Percentiles rank a stretch among this genome's conserved stretches.
phyloP scores from a whole-genome alignment of 1,139 yeast species.

The Lodderomyces margitis region DNA sequence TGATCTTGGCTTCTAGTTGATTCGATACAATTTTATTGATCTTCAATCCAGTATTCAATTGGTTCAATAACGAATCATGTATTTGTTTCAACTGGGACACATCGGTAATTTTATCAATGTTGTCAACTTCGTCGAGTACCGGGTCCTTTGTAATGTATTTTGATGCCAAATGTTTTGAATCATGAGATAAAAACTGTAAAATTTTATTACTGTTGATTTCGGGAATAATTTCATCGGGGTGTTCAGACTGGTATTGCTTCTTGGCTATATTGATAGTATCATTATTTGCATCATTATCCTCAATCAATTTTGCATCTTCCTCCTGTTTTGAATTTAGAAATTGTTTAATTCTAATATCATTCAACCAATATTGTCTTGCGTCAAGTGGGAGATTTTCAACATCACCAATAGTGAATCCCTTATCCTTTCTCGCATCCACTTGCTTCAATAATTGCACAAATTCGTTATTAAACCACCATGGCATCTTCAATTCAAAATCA shows the following conservation, averaged over 20 bases:
- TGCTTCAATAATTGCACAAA: constrained; percentile 27
- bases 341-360: constrained; percentile 30
- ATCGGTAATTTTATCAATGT: constrained; percentile 18
- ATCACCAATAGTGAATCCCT: background rate
- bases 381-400: constrained; percentile 31
- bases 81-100: constrained; percentile 20
- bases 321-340: constrained; percentile 15
- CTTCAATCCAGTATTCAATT: constrained; percentile 45
- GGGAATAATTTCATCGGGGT: constrained; percentile 7
- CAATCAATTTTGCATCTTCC: constrained; percentile 13
- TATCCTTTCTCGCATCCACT: constrained; percentile 10
- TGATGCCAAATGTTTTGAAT: constrained; percentile 8
- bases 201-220: constrained; percentile 10
- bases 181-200: constrained; percentile 10
- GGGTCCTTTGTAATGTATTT: constrained; percentile 17
- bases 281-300: constrained; percentile 13
- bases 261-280: constrained; percentile 11
- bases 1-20: constrained; percentile 36
- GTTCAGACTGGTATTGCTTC: constrained; percentile 14
- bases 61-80: constrained; percentile 19
- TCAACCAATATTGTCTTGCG: constrained; percentile 35
- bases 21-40: constrained; percentile 45
- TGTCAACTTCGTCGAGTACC: constrained; percentile 15
- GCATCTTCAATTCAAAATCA: constrained; percentile 35
- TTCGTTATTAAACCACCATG: constrained; percentile 44